Base-by-base conservation (phyloP, 148 eudicot species). In the Cornus suecica region DNA sequence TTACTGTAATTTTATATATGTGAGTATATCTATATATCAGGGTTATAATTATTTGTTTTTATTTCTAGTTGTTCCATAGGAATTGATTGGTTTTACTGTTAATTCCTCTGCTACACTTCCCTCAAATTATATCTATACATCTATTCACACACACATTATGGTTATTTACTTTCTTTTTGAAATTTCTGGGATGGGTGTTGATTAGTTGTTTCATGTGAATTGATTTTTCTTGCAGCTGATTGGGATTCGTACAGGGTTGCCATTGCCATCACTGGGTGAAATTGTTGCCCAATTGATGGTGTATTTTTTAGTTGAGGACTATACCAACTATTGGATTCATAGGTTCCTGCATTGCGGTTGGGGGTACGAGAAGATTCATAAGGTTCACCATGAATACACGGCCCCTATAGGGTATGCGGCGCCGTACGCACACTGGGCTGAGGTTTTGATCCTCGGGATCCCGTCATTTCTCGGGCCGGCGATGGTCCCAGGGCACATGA, bases 381-480 rank as follows among this genome's bases (percentile, higher is more conserved):
- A 62, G 85, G 99, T 94, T 62, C 99, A 94, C 83, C 99, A 94
- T 72, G 99, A 94, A 72, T 94, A 90, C 78, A 87, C 90, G 8
- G 97, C 99, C 10, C 99, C 99, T 1, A 83, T 92, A 29, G 96
- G 83, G 1, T 92, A 77, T 83, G 94, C 99, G 15, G 96, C 99
- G 7, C 97, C 97, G 0, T 89, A 94, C 75, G 97, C 99, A 2
- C 99, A 94, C 72, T 94, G 99, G 99, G 88, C 86, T 0, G 99
- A 94, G 88, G 86, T 94, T 69, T 82, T 94, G 84, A 84, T 94
- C 76, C 94, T 94, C 61, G 99, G 99, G 76, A 88, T 92, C 45
- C 96, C 99, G 2, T 90, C 97, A 0, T 92, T 91, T 76, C 87
- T 92, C 2, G 99, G 99, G 51, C 99, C 99, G 48, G 96, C 97